Conservation (phyloP, 2,329 filamentous ascomycete species). For the Alternaria sp. region DNA sequence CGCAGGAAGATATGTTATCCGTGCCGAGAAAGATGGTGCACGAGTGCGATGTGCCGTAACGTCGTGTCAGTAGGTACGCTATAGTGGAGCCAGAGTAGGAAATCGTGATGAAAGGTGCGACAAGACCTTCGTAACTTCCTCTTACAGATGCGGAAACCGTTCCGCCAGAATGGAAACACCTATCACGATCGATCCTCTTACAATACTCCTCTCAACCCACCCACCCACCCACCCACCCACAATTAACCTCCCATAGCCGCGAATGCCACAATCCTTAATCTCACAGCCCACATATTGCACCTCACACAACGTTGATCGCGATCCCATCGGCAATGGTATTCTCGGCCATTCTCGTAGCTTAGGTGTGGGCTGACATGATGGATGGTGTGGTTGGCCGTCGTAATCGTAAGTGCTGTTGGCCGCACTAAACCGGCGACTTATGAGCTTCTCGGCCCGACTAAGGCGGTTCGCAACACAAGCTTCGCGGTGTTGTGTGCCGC, state of each 20-base stretch:
- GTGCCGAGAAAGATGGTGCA: background rate
- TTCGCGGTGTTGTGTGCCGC: background rate
- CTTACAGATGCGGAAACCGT: background rate
- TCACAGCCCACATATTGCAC: background rate
- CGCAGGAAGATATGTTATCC: background rate
- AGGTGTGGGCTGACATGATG: conserved; percentile 1
- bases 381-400: background rate
- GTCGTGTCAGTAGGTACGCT: background rate
- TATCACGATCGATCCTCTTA: conserved; percentile 1
- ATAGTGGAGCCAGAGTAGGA: conserved; percentile 1
- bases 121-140: background rate
- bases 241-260: background rate
- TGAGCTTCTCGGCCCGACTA: conserved; percentile 1
- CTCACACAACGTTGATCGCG: background rate
- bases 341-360: conserved; percentile 3
- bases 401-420: background rate
- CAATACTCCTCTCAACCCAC: conserved; percentile 1
- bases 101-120: background rate
- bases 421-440: conserved; percentile 3
- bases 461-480: conserved; percentile 1
- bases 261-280: background rate
- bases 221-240: background rate
- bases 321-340: background rate
- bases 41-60: background rate
- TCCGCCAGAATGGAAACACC: background rate